Base-by-base conservation (phyloP, 2,329 filamentous ascomycete genomes). In the Colletotrichum spaethianum region DNA sequence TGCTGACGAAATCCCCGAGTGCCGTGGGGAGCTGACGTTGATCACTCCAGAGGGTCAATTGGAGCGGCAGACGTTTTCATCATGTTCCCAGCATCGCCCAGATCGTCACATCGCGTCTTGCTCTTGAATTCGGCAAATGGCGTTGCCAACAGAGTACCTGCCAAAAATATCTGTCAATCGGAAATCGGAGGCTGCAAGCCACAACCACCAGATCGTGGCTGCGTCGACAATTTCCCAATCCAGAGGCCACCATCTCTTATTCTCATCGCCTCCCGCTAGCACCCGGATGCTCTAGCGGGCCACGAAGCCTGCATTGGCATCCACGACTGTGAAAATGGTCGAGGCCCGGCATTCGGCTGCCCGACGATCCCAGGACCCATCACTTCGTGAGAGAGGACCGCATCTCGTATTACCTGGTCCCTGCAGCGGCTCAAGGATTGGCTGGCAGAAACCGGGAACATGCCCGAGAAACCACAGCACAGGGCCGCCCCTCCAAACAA, bases 341-440 rank as follows among this genome's bases (percentile, higher is more conserved):
- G 46, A 55, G 20, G 70, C 46, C 65, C 65, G 69, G 69, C 65
- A 60, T 44, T 72, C 69, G 65, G 65, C 42, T 69, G 65, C 46
- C 44, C 52, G 52, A 48, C 67, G 31, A 38, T 28, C 46, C 55
- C 62, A 31, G 23, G 28, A 36, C 46, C 55, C 62, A 31, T 18
- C 23, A 36, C 11, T 53, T 55, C 23, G 48, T 44, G 50, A 36
- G 36, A 26, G 40, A 53, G 55, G 44, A 23, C 59, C 52, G 44
- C 42, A 63, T 69, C 65, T 72, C 70, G 65, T 70, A 72, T 70
- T 18, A 53, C 70, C 69, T 64, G 59, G 59, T 72, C 69, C 65
- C 59, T 72, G 70, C 66, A 64, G 46, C 52, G 38, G 44, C 36
- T 60, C 67, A 53, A 46, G 59, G 59, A 70, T 72, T 72, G 70